Percentiles rank a stretch among this genome's conserved stretches.
These are phyloP conservation scores for Capronia epimyces DNA, from an alignment of 2,329 filamentous ascomycete genomes.

Conservation along the genomic window DNA sequence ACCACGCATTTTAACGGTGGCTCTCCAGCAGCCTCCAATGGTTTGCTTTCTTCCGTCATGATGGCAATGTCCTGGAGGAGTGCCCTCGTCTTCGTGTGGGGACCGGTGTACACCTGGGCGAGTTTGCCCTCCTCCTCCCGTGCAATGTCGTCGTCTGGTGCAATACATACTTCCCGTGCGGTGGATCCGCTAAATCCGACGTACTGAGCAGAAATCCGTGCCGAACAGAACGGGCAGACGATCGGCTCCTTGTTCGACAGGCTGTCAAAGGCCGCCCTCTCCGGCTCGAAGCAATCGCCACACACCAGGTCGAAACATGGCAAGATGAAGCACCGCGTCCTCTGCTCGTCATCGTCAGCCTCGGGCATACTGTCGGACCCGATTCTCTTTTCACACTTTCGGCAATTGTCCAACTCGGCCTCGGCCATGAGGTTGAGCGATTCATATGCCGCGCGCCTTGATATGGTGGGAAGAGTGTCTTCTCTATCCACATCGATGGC, in stretches of 20 bases:
- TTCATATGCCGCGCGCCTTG: conserved; percentile 71
- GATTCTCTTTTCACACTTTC: conserved; percentile 62
- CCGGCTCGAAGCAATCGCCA: conserved; percentile 60
- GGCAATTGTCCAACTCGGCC: conserved; percentile 69
- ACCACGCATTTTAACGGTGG: conserved; percentile 86
- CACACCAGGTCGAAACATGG: conserved; percentile 85
- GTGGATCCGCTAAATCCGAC: conserved; percentile 62
- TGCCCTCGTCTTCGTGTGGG: conserved; percentile 85
- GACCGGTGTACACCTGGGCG: conserved; percentile 61
- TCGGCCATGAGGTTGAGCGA: conserved; percentile 80
- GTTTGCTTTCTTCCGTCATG: conserved; percentile 57
- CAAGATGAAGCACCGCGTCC: conserved; percentile 68
- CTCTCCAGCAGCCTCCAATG: conserved; percentile 50
- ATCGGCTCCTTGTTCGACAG: conserved; percentile 44
- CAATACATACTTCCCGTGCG: conserved; percentile 46
- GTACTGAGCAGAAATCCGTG: conserved; percentile 58
- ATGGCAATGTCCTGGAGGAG: conserved; percentile 68
- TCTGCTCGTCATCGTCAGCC: conserved; percentile 47
- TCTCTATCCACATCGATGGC: conserved; percentile 84
- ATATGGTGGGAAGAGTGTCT: conserved; percentile 53
- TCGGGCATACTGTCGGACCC: conserved; percentile 47
- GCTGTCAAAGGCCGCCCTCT: conserved; percentile 51
- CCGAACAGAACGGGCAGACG: conserved; percentile 64
- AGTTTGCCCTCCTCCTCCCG: conserved; percentile 35
- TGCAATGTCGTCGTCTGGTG: conserved; percentile 52